Evolutionary conservation across 2,329 filamentous ascomycete species (phyloP).

Genomic region (Colletotrichum ledebouriae): DNA sequence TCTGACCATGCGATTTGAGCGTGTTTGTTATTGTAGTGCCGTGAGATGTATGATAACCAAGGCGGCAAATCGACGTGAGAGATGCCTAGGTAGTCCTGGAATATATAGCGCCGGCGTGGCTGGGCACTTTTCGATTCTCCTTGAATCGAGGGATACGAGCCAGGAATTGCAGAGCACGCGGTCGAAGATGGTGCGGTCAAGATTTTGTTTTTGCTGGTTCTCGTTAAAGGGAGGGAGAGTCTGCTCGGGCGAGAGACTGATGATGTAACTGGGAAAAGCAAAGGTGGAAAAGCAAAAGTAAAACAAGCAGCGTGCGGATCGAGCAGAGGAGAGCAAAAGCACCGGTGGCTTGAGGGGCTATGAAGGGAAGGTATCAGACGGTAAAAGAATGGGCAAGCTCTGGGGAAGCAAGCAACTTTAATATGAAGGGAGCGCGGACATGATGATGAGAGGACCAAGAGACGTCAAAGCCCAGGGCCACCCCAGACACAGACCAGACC

Average conservation of each 20-base stretch:
- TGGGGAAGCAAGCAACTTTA: slow-evolving; percentile 43
- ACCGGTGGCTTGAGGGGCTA: slow-evolving; percentile 37
- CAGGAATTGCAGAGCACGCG: slow-evolving; percentile 17
- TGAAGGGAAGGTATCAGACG: slow-evolving; percentile 42
- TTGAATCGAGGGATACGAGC: slow-evolving; percentile 33
- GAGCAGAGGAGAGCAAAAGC: slow-evolving; percentile 29
- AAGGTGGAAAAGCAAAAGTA: slow-evolving; percentile 41
- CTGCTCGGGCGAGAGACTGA: slow-evolving; percentile 22
- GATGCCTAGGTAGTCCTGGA: slow-evolving; percentile 10
- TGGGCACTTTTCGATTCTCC: neutral
- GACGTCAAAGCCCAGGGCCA: slow-evolving; percentile 44
- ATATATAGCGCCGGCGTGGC: slow-evolving; percentile 27
- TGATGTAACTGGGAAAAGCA: slow-evolving; percentile 41
- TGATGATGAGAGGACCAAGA: slow-evolving; percentile 43
- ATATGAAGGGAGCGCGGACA: slow-evolving; percentile 42
- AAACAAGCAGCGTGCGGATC: slow-evolving; percentile 31
- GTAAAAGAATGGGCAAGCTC: slow-evolving; percentile 29
- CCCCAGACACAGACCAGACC: slow-evolving; percentile 42
- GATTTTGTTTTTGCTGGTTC: slow-evolving; percentile 35
- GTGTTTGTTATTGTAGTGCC: slow-evolving; percentile 11
- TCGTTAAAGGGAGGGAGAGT: slow-evolving; percentile 35
- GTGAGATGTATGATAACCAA: slow-evolving; percentile 5
- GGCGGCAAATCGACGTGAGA: neutral
- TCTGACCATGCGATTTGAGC: slow-evolving; percentile 19
- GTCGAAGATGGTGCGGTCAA: slow-evolving; percentile 37